A percentile compares a stretch with the other conserved stretches of the same genome.
These are phyloP conservation scores for Cerioporus squamosus DNA, from an alignment of 1,284 basidiomycete genomes.

Conservation along the genomic window DNA sequence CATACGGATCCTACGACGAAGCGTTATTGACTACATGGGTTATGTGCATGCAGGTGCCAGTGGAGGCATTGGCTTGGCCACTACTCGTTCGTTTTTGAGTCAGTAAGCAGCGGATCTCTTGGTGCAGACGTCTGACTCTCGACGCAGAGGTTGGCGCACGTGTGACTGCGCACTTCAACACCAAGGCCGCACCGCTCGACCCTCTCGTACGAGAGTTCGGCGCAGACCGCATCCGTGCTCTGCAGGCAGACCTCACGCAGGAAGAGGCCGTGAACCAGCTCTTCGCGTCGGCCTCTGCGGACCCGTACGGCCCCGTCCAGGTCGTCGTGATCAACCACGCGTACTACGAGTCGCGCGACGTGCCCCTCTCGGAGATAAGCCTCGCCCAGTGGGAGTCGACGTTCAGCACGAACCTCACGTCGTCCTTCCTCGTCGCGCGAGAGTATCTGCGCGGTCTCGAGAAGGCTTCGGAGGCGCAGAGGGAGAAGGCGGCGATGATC, in stretches of 20 bases:
- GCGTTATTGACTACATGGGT: neutral
- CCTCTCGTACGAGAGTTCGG: slow-evolving; percentile 45
- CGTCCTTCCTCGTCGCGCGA: slow-evolving; percentile 67
- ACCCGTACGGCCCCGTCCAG: slow-evolving; percentile 54
- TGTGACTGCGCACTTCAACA: slow-evolving; percentile 77
- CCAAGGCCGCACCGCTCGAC: slow-evolving; percentile 49
- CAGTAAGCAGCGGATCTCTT: neutral
- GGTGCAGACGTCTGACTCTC: neutral
- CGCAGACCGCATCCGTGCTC: slow-evolving; percentile 40
- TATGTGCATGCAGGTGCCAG: slow-evolving; percentile 34
- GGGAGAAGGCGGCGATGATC: slow-evolving; percentile 61
- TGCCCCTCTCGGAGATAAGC: slow-evolving; percentile 60
- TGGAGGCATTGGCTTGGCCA: slow-evolving; percentile 43
- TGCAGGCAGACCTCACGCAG: slow-evolving; percentile 61
- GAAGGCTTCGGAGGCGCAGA: slow-evolving; percentile 41
- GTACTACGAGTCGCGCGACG: slow-evolving; percentile 51
- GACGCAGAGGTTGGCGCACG: slow-evolving; percentile 65
- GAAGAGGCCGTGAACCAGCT: slow-evolving; percentile 56
- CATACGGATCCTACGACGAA: neutral
- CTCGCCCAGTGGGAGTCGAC: slow-evolving; percentile 70
- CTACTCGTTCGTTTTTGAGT: slow-evolving; percentile 49
- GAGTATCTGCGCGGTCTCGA: slow-evolving; percentile 60
- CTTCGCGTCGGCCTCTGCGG: slow-evolving; percentile 40
- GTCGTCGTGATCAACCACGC: slow-evolving; percentile 71
- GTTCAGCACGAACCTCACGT: slow-evolving; percentile 67